Conservation (phyloP, 768 basidiomycete species). For the Cytidiella melzeri region DNA sequence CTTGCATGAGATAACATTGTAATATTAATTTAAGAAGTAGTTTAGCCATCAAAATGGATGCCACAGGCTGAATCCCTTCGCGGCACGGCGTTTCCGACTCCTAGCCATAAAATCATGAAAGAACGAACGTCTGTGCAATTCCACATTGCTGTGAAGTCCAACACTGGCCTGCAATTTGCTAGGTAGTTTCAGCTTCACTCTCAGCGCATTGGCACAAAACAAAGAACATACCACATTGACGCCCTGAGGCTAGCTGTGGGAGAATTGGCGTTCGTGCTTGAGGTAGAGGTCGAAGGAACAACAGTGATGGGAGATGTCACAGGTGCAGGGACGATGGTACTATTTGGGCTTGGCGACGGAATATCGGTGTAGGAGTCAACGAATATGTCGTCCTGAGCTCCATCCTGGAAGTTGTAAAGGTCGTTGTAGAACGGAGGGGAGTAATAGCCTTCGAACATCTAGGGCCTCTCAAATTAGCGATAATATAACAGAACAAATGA, state of each 20-base stretch:
- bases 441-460: constrained; percentile 36
- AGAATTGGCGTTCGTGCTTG: not conserved
- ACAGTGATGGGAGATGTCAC: constrained; percentile 2
- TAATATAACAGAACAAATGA: not conserved
- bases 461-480: not conserved
- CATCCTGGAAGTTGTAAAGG: constrained; percentile 65
- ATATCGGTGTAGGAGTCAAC: constrained; percentile 40
- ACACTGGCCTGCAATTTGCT: not conserved
- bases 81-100: not conserved
- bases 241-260: not conserved
- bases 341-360: constrained; percentile 21
- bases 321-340: constrained; percentile 21
- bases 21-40: too few relatives aligned
- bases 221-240: not conserved
- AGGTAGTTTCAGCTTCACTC: too few relatives aligned
- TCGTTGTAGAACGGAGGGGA: constrained; percentile 64
- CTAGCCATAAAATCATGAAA: not conserved
- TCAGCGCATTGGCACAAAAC: too few relatives aligned
- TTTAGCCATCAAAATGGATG: not conserved
- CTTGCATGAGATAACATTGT: too few relatives aligned
- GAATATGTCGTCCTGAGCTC: constrained; percentile 72
- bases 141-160: not conserved
- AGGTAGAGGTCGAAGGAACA: not conserved
- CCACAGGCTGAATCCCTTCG: not conserved
- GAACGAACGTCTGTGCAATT: not conserved